Conservation (phyloP, 768 basidiomycete species). For the Panaeolus papilionaceus region DNA sequence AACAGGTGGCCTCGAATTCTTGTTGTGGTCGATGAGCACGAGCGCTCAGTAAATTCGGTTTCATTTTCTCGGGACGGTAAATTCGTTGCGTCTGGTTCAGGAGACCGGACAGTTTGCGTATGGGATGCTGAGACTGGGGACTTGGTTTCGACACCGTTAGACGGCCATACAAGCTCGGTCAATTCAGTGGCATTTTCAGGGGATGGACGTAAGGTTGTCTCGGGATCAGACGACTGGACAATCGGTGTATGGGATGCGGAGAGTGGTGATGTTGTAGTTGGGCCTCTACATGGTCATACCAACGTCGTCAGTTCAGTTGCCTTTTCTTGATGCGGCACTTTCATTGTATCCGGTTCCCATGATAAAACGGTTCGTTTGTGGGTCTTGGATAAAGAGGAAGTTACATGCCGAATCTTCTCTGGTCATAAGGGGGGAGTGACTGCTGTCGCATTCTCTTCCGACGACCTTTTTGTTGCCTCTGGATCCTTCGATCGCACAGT, state of each 20-base stretch:
- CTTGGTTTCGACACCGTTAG: conserved; percentile 12
- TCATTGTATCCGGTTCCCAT: conserved; percentile 16
- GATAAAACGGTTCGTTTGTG: conserved; percentile 22
- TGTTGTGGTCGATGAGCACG: conserved; percentile 13
- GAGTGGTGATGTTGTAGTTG: conserved; percentile 12
- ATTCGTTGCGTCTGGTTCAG: conserved; percentile 13
- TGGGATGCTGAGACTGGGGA: conserved; percentile 20
- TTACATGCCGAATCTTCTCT: neutral
- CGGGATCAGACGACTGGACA: conserved; percentile 15
- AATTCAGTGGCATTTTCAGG: conserved; percentile 6
- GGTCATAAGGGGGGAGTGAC: neutral
- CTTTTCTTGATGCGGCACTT: conserved; percentile 20
- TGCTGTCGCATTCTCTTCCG: conserved; percentile 7
- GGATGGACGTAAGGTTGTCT: conserved; percentile 5
- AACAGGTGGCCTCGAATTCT: conserved; percentile 8
- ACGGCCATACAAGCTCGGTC: conserved; percentile 13
- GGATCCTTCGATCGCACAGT: conserved; percentile 15
- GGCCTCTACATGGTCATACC: conserved; percentile 17
- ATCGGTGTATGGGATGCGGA: conserved; percentile 14
- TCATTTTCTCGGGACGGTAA: conserved; percentile 14
- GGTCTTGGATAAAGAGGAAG: neutral
- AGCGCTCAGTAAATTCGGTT: conserved; percentile 7
- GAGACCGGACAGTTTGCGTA: conserved; percentile 14
- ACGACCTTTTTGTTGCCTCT: conserved; percentile 20
- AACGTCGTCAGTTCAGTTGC: conserved; percentile 15